Conservation (phyloP, 305 asterid genomes). For the Petunia hybrid region DNA sequence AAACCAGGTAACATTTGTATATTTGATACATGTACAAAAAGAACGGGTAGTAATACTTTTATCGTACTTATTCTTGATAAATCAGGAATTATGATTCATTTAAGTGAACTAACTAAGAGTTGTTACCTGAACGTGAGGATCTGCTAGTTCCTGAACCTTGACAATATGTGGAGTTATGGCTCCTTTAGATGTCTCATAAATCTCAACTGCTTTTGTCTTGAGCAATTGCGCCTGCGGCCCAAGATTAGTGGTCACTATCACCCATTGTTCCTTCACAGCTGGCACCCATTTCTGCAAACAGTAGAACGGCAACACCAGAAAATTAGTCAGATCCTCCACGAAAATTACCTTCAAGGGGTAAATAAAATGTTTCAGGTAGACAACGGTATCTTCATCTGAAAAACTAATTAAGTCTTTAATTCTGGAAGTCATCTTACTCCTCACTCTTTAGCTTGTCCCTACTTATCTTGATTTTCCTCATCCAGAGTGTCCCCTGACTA, state of each 20-base stretch:
- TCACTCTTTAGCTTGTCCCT: neutral
- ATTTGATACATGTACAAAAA: neutral
- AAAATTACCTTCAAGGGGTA: neutral
- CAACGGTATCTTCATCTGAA: neutral
- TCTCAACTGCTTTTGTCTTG: slow-evolving; percentile 63
- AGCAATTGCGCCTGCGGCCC: slow-evolving; percentile 74
- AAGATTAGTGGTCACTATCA: slow-evolving; percentile 57
- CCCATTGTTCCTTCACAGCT: slow-evolving; percentile 79
- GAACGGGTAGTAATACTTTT: neutral
- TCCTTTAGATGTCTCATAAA: slow-evolving; percentile 64
- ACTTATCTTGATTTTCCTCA: slow-evolving; percentile 6
- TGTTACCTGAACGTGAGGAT: slow-evolving; percentile 82
- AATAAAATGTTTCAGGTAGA: neutral
- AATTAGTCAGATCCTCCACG: neutral
- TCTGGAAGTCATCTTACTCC: neutral
- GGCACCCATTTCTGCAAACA: slow-evolving; percentile 81
- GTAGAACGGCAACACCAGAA: slow-evolving; percentile 32
- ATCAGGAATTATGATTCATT: slow-evolving; percentile 24
- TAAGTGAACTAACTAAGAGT: slow-evolving; percentile 28
- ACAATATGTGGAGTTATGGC: slow-evolving; percentile 70
- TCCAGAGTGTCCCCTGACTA: neutral
- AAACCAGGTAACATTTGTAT: neutral
- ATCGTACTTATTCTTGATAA: neutral
- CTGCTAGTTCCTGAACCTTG: slow-evolving; percentile 71
- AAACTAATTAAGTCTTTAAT: neutral